Evolutionary conservation across 2,329 filamentous ascomycete species (phyloP).

Genomic region (Pezicula rhizophila): DNA sequence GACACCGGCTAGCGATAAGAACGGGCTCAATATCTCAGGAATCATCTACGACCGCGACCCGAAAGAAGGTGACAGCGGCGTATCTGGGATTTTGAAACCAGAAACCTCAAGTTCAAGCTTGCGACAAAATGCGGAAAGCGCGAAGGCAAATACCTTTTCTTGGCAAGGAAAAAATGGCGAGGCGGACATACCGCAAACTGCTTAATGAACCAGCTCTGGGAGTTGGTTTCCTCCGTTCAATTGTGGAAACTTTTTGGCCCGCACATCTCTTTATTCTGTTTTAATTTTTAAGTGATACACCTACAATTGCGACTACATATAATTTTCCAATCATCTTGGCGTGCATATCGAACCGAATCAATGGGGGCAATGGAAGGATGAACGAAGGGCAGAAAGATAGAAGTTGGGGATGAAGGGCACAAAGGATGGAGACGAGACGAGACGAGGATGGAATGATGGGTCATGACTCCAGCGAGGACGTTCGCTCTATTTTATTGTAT

Average conservation of each 20-base stretch:
- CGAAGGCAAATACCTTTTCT: constrained; percentile 8
- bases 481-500: not conserved
- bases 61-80: constrained; percentile 26
- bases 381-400: not conserved
- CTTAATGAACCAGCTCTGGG: not conserved
- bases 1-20: constrained; percentile 23
- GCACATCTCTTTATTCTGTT: not conserved
- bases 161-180: constrained; percentile 2
- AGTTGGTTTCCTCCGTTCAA: not conserved
- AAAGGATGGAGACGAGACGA: not conserved
- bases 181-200: not conserved
- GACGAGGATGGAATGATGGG: not conserved
- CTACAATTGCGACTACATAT: not conserved
- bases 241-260: not conserved
- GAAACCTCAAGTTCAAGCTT: constrained; percentile 8
- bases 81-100: constrained; percentile 25
- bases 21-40: constrained; percentile 26
- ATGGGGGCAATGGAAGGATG: not conserved
- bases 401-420: not conserved
- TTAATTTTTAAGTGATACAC: not conserved
- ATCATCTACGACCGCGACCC: constrained; percentile 26
- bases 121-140: constrained; percentile 11
- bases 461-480: not conserved
- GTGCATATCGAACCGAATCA: not conserved
- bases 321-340: not conserved